Base-by-base conservation (phyloP, 306 rosid genomes). In the Gastrolobium bilobum region DNA sequence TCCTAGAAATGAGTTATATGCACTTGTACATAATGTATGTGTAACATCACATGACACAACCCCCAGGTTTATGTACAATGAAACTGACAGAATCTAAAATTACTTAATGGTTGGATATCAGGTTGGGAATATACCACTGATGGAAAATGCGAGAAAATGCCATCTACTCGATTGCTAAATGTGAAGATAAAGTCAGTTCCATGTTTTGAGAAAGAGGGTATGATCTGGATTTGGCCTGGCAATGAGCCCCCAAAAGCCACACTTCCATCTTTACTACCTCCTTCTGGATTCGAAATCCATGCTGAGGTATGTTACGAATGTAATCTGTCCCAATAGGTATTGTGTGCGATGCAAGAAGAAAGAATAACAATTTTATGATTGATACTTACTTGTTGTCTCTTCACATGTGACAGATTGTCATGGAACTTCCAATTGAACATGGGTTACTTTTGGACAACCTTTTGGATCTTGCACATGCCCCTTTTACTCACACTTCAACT, bases 211-310 rank as follows among this genome's bases (percentile, higher is more conserved):
- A 83, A 91, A 62, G 99, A 96, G 54, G 96, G 99, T 67, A 89
- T 96, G 98, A 83, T 96, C 81, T 96, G 99, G 99, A 86, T 93
- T 88, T 96, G 99, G 99, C 99, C 99, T 5, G 99, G 99, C 65
- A 86, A 77, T 85, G 99, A 91, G 26, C 85, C 99, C 58, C 99
- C 99, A 7, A 61, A 88, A 3, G 85, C 89, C 14, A 79, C 85
- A 4, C 79, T 89, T 84, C 98, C 98, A 68, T 91, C 98, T 37
- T 77, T 96, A 83, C 80, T 87, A 76, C 98, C 99, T 73, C 99
- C 99, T 66, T 65, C 92, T 4, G 98, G 98, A 43, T 96, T 96
- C 79, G 88, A 85, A 84, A 1, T 96, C 83, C 99, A 93, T 61
- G 99, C 98, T 8, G 96, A 96, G 96, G 96, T 93, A 83, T 76